These are phyloP conservation scores for Claviceps sp. DNA, from an alignment of 2,329 filamentous ascomycete genomes.

Conservation along the genomic window DNA sequence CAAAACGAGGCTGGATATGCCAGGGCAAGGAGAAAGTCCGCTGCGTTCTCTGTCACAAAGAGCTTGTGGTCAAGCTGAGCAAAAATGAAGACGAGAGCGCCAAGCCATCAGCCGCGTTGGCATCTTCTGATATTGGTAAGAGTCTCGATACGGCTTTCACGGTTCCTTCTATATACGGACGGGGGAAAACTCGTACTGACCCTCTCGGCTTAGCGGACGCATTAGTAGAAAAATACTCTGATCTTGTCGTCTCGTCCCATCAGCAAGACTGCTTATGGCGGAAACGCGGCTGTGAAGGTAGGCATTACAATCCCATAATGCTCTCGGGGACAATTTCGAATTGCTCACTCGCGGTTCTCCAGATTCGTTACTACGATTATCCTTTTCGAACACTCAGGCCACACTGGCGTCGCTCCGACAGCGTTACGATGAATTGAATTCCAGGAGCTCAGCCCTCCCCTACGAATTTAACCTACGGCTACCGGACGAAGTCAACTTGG, in stretches of 20 bases:
- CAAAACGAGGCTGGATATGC: slow-evolving; percentile 83
- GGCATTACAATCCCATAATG: slow-evolving; percentile 7
- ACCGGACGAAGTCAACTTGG: slow-evolving; percentile 37
- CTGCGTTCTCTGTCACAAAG: slow-evolving; percentile 74
- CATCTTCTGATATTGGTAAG: slow-evolving; percentile 45
- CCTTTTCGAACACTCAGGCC: slow-evolving; percentile 46
- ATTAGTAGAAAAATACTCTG: slow-evolving; percentile 62
- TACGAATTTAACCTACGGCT: slow-evolving; percentile 49
- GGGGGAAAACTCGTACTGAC: slow-evolving; percentile 9
- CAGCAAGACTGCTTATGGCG: slow-evolving; percentile 76
- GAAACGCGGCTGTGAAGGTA: slow-evolving; percentile 76
- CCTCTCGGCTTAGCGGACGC: slow-evolving; percentile 34
- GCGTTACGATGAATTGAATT: slow-evolving; percentile 51
- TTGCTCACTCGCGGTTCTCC: background rate
- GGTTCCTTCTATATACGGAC: background rate
- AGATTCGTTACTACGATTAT: slow-evolving; percentile 48
- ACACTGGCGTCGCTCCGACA: slow-evolving; percentile 45
- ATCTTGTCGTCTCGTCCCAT: slow-evolving; percentile 63
- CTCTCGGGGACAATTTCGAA: background rate
- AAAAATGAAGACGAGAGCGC: slow-evolving; percentile 43
- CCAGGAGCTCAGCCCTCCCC: slow-evolving; percentile 41
- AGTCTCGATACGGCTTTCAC: background rate
- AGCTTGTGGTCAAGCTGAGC: slow-evolving; percentile 69
- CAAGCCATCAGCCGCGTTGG: slow-evolving; percentile 36
- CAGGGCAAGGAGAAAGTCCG: slow-evolving; percentile 70